A percentile compares a stretch with the other conserved stretches of the same genome.
Evolutionary conservation across 2,329 filamentous ascomycete genomes (phyloP).

Genomic region (Akanthomyces muscarius): DNA sequence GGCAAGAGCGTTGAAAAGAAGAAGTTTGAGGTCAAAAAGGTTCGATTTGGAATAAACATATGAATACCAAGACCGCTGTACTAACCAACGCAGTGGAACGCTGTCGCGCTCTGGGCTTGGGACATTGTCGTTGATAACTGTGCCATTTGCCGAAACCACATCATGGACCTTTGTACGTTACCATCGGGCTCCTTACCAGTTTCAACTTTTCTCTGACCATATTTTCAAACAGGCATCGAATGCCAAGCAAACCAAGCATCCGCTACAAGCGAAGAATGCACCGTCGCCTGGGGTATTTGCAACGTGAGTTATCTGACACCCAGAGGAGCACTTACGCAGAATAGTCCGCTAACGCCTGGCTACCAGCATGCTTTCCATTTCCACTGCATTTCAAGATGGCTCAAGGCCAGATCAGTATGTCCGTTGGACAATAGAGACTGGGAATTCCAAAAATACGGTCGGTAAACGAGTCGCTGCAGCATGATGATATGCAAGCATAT

Average conservation of each 20-base stretch:
- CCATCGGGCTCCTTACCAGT: not conserved
- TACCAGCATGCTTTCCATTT: slow-evolving; percentile 96
- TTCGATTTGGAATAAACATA: slow-evolving; percentile 35
- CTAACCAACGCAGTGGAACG: slow-evolving; percentile 73
- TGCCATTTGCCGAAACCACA: slow-evolving; percentile 98
- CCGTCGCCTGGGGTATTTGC: slow-evolving; percentile 98
- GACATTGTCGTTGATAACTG: slow-evolving; percentile 99
- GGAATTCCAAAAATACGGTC: slow-evolving; percentile 99
- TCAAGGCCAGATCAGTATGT: slow-evolving; percentile 98
- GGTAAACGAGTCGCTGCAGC: slow-evolving; percentile 35
- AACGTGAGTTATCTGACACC: slow-evolving; percentile 62
- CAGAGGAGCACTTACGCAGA: not conserved
- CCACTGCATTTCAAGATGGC: slow-evolving; percentile 98
- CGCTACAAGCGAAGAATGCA: slow-evolving; percentile 95
- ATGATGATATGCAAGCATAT: not conserved
- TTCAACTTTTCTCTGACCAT: slow-evolving; percentile 17
- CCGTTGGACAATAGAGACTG: slow-evolving; percentile 97
- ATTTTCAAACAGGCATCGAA: slow-evolving; percentile 69
- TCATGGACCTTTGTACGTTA: slow-evolving; percentile 91
- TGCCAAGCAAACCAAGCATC: slow-evolving; percentile 98
- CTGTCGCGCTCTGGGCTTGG: slow-evolving; percentile 97
- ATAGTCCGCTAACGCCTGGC: slow-evolving; percentile 22
- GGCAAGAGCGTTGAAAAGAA: slow-evolving; percentile 69
- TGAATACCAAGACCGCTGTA: not conserved
- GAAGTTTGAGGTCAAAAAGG: slow-evolving; percentile 99